A percentile compares a stretch with the other conserved stretches of the same genome.
These are phyloP conservation scores for Aspergillus pseudoterreus DNA, from an alignment of 2,329 filamentous ascomycete species.

Conservation along the genomic window DNA sequence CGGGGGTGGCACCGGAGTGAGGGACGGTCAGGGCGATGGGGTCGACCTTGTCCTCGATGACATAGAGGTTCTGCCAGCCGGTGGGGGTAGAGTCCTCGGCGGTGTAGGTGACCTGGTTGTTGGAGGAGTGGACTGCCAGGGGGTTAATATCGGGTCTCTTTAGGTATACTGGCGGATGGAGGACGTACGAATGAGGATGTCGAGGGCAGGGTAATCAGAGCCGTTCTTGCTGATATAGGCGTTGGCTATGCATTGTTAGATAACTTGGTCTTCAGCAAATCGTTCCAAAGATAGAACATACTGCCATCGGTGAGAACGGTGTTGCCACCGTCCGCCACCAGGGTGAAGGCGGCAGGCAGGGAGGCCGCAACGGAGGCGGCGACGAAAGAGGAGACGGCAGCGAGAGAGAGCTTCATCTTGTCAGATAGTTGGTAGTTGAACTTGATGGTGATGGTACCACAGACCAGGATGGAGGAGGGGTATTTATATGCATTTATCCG, in stretches of 20 bases:
- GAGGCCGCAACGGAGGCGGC: constrained; percentile 3
- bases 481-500: not conserved
- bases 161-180: not conserved
- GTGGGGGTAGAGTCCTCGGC: not conserved
- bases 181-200: constrained; percentile 5
- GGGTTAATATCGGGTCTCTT: not conserved
- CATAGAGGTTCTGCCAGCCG: constrained; percentile 6
- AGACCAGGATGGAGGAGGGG: not conserved
- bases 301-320: constrained; percentile 8
- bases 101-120: constrained; percentile 1
- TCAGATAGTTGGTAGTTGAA: not conserved
- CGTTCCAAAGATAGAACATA: not conserved
- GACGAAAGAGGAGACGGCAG: constrained; percentile 5
- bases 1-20: constrained; percentile 2
- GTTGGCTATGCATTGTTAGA: constrained; percentile 2
- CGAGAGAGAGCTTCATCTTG: constrained; percentile 10
- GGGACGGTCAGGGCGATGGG: constrained; percentile 4
- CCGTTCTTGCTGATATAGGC: not conserved
- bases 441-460: not conserved
- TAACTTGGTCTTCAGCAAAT: too few species aligned
- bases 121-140: not conserved
- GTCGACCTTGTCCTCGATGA: not conserved
- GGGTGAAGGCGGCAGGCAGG: constrained; percentile 10
- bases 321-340: constrained; percentile 10
- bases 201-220: not conserved